Evolutionary conservation across 2,329 filamentous ascomycete genomes (phyloP).

Genomic region (Paraconiothyrium sp.): DNA sequence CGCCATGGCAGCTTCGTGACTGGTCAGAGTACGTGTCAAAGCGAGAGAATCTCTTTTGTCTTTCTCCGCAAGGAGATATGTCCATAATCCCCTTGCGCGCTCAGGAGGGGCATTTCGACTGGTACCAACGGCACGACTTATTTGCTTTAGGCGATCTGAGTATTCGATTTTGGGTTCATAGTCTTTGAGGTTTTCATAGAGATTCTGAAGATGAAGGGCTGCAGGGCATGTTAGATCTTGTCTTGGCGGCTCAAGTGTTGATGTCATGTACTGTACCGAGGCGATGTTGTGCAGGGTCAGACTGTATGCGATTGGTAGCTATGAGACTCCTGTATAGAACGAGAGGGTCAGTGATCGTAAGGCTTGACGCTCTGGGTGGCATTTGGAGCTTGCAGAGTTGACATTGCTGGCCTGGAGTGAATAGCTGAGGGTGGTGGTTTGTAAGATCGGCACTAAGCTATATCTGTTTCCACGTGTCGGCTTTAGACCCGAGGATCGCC

Average conservation of each 20-base stretch:
- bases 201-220: slow-evolving; percentile 78
- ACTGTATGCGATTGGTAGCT: slow-evolving; percentile 70
- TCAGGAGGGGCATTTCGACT: slow-evolving; percentile 30
- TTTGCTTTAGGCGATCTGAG: slow-evolving; percentile 68
- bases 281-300: slow-evolving; percentile 77
- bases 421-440: slow-evolving; percentile 31
- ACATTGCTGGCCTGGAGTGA: slow-evolving; percentile 21
- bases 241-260: slow-evolving; percentile 40
- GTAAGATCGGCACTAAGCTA: slow-evolving; percentile 32
- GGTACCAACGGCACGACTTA: slow-evolving; percentile 58
- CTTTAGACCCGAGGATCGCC: slow-evolving; percentile 14
- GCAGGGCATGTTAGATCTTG: slow-evolving; percentile 23
- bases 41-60: slow-evolving; percentile 66
- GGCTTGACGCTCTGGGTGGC: slow-evolving; percentile 49
- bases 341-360: slow-evolving; percentile 71
- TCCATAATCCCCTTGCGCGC: slow-evolving; percentile 61
- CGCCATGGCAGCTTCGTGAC: slow-evolving; percentile 74
- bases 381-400: slow-evolving; percentile 30
- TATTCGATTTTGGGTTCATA: slow-evolving; percentile 79
- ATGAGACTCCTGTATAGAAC: slow-evolving; percentile 79
- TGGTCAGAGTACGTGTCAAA: slow-evolving; percentile 73
- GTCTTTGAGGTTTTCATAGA: slow-evolving; percentile 79
- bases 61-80: slow-evolving; percentile 61
- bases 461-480: slow-evolving; percentile 29
- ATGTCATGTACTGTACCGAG: slow-evolving; percentile 56